Base-by-base conservation (phyloP, 2,329 filamentous ascomycete species). In the Rasamsonia emersonii region DNA sequence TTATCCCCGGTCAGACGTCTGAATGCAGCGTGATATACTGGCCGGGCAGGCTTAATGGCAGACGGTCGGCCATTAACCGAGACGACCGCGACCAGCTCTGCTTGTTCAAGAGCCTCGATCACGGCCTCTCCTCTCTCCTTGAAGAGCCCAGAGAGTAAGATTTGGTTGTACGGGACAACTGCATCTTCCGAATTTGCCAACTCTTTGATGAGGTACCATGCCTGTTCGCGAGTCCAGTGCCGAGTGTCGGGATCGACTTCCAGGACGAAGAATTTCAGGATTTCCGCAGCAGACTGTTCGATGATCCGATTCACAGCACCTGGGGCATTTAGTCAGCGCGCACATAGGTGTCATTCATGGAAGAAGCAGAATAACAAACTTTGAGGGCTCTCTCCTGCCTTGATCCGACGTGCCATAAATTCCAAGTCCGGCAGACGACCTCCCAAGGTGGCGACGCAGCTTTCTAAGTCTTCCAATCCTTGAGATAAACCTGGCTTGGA, bases 401-500 rank as follows among this genome's bases (percentile, higher is more conserved):
- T 85, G 46, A 98, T 82, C 11, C 91, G 75, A 20, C 89, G 77
- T n/a, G 88, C 82, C 25, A 98, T 75, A 51, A 91, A 93, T 53
- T 96, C 89, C 13, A 98, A 77, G 51, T 98, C 91, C 0, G 86
- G 94, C n/a, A 98, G 71, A 3, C 91, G 83, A 2, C 91, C 91
- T 14, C 91, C 91, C 2, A 98, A 71, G 0, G 79, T 73, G 17
- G 78, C 73, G 42, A 96, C 93, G 45, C 83, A 88, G 17, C 71
- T 71, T 48, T 95, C 86, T 2, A 98, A 71, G 40, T 88, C 83
- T 1, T 59, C 56, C 5, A 91, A 65, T 40, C 86, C 71, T 27
- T 60, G 52, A 34, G 64, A 62, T 16, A 59, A 53, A 11, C 44
- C 47, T 3, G 52, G 49, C 2, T 48, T 50, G 15, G 55, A 54